Percentiles rank a stretch among this genome's conserved stretches.
These are phyloP conservation scores for Sphenostylis stenocarpa DNA, from an alignment of 306 rosid species.

Conservation along the genomic window DNA sequence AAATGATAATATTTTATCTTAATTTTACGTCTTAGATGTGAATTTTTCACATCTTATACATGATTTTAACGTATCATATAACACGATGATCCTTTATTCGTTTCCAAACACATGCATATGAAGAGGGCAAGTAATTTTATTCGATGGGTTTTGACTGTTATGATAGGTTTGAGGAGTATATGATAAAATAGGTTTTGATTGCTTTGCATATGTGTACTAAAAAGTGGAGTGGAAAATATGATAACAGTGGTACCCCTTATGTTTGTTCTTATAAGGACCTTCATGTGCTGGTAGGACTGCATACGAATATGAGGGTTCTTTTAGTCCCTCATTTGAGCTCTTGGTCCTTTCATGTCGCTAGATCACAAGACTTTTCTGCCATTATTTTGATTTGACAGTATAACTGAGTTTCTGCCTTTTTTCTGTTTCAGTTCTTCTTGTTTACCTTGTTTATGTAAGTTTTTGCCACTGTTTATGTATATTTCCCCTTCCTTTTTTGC, in stretches of 20 bases:
- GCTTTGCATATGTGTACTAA: not conserved
- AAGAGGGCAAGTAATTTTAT: not conserved
- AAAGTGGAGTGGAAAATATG: not conserved
- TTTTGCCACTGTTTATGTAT: not conserved
- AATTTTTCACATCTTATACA: no score
- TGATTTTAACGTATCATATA: no score
- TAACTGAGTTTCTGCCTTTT: not conserved
- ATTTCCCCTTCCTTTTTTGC: not conserved
- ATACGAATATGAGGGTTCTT: not conserved
- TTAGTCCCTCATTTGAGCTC: not conserved
- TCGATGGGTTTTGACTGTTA: not conserved
- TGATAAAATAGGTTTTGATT: not conserved
- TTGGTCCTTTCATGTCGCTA: not conserved
- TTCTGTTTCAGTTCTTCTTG: not conserved
- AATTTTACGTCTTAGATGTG: no score
- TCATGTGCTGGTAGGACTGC: not conserved
- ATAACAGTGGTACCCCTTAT: not conserved
- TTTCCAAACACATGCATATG: no score
- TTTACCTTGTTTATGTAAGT: not conserved
- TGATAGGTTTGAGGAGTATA: not conserved
- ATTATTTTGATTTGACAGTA: slow-evolving; percentile 1
- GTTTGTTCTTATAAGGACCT: slow-evolving; percentile 3
- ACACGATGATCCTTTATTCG: no score
- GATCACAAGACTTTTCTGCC: not conserved
- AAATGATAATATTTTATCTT: no score